Conservation (phyloP, 202 grass and related monocot species). For the Zizania palustris region DNA sequence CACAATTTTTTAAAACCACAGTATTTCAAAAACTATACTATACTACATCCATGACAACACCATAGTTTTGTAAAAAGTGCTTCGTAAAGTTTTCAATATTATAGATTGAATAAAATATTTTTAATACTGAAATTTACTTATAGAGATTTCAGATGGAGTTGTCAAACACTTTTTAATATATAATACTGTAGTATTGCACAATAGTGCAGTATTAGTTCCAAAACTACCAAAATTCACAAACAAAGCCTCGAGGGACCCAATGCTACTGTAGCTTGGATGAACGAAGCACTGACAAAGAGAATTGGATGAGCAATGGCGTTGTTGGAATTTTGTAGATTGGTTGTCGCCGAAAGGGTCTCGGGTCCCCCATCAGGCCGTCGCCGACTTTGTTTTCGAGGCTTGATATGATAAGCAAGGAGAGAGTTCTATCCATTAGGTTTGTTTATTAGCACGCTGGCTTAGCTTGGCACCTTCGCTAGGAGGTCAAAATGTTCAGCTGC, state of each 20-base stretch:
- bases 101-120: too few species aligned
- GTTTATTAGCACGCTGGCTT: neutral
- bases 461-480: neutral
- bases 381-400: neutral
- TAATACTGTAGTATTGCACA: too few species aligned
- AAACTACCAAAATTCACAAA: neutral
- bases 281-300: slow-evolving; percentile 32
- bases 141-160: too few species aligned
- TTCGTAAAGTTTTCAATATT: too few species aligned
- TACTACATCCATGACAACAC: too few species aligned
- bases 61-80: too few species aligned
- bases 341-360: slow-evolving; percentile 8
- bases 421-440: neutral
- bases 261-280: too few species aligned
- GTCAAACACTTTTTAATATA: too few species aligned
- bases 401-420: neutral
- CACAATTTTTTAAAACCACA: too few species aligned
- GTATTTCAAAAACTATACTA: too few species aligned
- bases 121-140: too few species aligned
- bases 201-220: too few species aligned
- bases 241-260: slow-evolving; percentile 29
- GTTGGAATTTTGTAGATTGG: neutral
- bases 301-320: neutral
- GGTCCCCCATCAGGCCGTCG: neutral
- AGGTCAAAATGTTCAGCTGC: slow-evolving; percentile 7